phyloP scores from a whole-genome alignment of 2,329 filamentous ascomycete genomes.

The Plectosphaerella sp. region DNA sequence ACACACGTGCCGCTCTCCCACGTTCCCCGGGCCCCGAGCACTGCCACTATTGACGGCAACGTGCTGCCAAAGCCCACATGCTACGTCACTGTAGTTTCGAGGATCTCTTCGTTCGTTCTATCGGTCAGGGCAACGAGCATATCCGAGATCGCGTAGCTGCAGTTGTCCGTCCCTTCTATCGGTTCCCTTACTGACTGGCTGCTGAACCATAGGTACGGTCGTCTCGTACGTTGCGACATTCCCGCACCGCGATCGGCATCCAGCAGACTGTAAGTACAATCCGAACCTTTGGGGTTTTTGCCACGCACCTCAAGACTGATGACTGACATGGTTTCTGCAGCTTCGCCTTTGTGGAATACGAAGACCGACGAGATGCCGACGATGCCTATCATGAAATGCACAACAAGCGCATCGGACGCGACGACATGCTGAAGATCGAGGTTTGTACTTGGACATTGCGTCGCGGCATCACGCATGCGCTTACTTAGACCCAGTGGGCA shows the following conservation, averaged over 20 bases:
- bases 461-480: conserved; percentile 2
- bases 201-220: conserved; percentile 70
- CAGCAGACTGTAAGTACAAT: conserved; percentile 77
- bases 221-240: conserved; percentile 97
- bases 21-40: conserved; percentile 18
- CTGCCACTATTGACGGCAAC: too few relatives aligned
- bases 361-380: conserved; percentile 95
- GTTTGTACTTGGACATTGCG: conserved; percentile 42
- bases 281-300: conserved; percentile 1
- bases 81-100: too few relatives aligned
- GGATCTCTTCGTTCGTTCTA: too few relatives aligned
- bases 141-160: background rate
- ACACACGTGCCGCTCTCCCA: conserved; percentile 23
- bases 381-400: conserved; percentile 99
- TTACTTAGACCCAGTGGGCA: conserved; percentile 67
- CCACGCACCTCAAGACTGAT: background rate
- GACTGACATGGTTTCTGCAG: conserved; percentile 31
- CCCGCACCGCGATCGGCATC: conserved; percentile 90
- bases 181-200: background rate
- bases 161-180: too few relatives aligned
- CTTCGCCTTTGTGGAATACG: conserved; percentile 98
- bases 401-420: conserved; percentile 94
- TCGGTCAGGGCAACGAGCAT: too few relatives aligned
- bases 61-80: too few relatives aligned
- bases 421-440: conserved; percentile 97